phyloP scores from a whole-genome alignment of 345 rosid genomes.

The Gossypium arboreum region DNA sequence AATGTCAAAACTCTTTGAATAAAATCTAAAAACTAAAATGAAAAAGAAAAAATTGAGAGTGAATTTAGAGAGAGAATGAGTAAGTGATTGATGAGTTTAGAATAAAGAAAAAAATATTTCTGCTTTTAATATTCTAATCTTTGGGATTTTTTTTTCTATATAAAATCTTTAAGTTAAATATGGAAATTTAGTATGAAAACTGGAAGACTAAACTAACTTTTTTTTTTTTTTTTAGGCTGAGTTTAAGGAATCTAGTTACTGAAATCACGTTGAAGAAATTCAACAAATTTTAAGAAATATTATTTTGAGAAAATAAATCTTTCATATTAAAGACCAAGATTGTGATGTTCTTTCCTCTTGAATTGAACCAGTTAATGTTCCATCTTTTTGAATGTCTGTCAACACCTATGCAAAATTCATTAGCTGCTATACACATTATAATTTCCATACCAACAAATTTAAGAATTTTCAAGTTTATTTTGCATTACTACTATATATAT shows the following conservation, averaged over 20 bases:
- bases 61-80: not conserved
- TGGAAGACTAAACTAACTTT: not conserved
- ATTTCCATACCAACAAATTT: too few relatives aligned
- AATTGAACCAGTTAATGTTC: not conserved
- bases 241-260: too few relatives aligned
- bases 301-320: too few relatives aligned
- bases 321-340: not conserved
- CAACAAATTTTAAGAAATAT: too few relatives aligned
- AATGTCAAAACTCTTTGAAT: not conserved
- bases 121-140: not conserved
- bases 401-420: too few relatives aligned
- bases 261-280: not conserved
- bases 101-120: not conserved
- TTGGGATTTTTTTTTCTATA: not conserved
- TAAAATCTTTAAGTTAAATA: not conserved
- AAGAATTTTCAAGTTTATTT: too few relatives aligned
- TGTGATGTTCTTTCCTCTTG: not conserved
- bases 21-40: slow-evolving; percentile 25
- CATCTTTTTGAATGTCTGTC: too few relatives aligned
- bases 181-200: slow-evolving; percentile 22
- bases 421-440: too few relatives aligned
- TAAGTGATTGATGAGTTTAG: slow-evolving; percentile 9
- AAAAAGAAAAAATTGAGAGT: not conserved
- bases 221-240: not conserved
- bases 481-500: too few relatives aligned